These are phyloP conservation scores for Pleurotus salmoneostramineus DNA, from an alignment of 768 basidiomycete species.

Conservation along the genomic window DNA sequence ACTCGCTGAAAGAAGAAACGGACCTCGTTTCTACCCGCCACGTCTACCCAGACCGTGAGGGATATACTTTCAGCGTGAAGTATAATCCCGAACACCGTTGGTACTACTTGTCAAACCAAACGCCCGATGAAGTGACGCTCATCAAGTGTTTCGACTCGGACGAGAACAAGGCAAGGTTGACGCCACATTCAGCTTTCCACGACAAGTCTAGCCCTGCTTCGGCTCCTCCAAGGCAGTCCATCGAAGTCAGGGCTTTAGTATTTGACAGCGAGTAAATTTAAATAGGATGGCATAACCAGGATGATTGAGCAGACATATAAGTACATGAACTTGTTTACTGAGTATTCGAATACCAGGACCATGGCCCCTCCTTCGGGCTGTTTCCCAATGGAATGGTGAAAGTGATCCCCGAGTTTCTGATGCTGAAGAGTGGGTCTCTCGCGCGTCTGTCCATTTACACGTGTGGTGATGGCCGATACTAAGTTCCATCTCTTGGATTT, in stretches of 20 bases:
- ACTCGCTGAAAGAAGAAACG: constrained; percentile 25
- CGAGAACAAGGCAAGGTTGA: constrained; percentile 24
- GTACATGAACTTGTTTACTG: background rate
- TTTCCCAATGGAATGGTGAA: too few relatives aligned
- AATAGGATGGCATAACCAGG: background rate
- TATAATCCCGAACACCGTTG: constrained; percentile 29
- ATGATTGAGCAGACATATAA: background rate
- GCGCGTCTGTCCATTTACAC: too few relatives aligned
- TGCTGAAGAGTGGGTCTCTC: too few relatives aligned
- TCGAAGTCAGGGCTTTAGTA: constrained; percentile 61
- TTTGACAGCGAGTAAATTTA: constrained; percentile 36
- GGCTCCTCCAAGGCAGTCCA: constrained; percentile 49
- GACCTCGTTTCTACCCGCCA: constrained; percentile 29
- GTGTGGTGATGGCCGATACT: too few relatives aligned
- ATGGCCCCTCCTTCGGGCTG: too few relatives aligned
- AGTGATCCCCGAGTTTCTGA: too few relatives aligned
- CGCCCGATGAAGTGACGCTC: constrained; percentile 28
- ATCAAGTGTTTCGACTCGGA: constrained; percentile 27
- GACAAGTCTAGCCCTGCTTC: constrained; percentile 49
- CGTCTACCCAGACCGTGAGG: constrained; percentile 28
- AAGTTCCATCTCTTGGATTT: too few relatives aligned
- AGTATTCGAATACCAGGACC: too few relatives aligned
- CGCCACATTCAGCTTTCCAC: constrained; percentile 59
- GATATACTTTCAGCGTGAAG: constrained; percentile 31
- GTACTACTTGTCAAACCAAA: constrained; percentile 31